Conservation (phyloP, 2,329 filamentous ascomycete genomes). For the Hymenoscyphus occultus region DNA sequence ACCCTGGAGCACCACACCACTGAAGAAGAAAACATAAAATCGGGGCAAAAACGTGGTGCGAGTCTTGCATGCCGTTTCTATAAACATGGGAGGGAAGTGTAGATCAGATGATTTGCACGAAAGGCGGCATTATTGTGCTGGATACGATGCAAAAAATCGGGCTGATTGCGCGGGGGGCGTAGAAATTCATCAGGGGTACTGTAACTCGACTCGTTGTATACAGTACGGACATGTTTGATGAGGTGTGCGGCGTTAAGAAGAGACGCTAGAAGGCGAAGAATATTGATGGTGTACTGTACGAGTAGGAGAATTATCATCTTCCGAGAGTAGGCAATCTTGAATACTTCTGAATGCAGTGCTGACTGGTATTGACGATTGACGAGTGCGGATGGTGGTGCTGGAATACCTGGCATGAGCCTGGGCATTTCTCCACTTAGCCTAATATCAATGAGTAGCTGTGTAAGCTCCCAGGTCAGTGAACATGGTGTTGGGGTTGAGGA, state of each 20-base stretch:
- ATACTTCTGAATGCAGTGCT: neutral
- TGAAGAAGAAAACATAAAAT: neutral
- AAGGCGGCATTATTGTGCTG: neutral
- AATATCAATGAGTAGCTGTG: too few relatives aligned
- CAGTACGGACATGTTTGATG: neutral
- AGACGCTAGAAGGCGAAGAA: neutral
- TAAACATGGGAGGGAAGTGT: neutral
- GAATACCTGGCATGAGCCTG: neutral
- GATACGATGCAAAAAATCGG: neutral
- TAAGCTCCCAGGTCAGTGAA: too few relatives aligned
- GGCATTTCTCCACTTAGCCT: too few relatives aligned
- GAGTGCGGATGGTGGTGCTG: neutral
- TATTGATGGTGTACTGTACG: neutral
- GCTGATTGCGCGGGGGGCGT: neutral
- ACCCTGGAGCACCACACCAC: neutral
- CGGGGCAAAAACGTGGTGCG: slow-evolving; percentile 1
- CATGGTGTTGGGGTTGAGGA: too few relatives aligned
- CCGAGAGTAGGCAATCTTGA: slow-evolving; percentile 2
- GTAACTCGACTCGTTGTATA: neutral
- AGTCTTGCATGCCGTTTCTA: neutral
- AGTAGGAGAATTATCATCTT: neutral
- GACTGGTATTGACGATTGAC: neutral
- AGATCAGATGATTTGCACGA: neutral
- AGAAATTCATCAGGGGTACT: neutral
- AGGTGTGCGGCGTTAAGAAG: slow-evolving; percentile 4